phyloP scores from a whole-genome alignment of 2,329 filamentous ascomycete species.

The Trichoderma endophyticum region DNA sequence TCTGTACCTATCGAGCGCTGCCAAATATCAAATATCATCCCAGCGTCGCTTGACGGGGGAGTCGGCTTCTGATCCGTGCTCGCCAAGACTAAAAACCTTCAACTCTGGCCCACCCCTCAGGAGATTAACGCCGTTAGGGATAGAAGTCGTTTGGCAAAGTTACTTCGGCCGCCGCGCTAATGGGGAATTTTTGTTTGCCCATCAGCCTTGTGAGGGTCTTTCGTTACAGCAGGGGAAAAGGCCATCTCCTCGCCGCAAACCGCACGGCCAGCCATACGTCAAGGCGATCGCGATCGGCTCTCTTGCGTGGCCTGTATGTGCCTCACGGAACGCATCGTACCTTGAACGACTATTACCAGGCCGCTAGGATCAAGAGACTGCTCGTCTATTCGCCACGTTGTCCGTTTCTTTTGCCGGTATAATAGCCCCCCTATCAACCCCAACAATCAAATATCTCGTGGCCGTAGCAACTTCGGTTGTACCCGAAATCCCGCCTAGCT shows the following conservation, averaged over 20 bases:
- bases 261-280: background rate
- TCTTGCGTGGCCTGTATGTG: background rate
- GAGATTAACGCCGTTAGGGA: conserved; percentile 11
- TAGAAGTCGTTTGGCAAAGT: background rate
- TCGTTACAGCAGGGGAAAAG: background rate
- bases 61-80: conserved; percentile 17
- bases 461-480: conserved; percentile 1
- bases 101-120: background rate
- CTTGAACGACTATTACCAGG: too few species aligned
- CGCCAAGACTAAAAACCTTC: conserved; percentile 18
- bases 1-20: background rate
- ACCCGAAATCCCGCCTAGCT: conserved; percentile 8
- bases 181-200: conserved; percentile 5
- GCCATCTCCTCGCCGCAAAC: conserved; percentile 1
- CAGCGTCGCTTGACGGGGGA: background rate
- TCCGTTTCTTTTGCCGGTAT: background rate
- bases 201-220: conserved; percentile 11
- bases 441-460: background rate
- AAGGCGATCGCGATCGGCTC: background rate
- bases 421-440: background rate
- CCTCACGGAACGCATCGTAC: background rate
- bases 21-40: background rate
- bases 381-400: background rate
- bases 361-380: background rate
- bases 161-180: conserved; percentile 10